Evolutionary conservation across 169 alveolate species (phyloP).

Genomic region (Plasmodium adleri): DNA sequence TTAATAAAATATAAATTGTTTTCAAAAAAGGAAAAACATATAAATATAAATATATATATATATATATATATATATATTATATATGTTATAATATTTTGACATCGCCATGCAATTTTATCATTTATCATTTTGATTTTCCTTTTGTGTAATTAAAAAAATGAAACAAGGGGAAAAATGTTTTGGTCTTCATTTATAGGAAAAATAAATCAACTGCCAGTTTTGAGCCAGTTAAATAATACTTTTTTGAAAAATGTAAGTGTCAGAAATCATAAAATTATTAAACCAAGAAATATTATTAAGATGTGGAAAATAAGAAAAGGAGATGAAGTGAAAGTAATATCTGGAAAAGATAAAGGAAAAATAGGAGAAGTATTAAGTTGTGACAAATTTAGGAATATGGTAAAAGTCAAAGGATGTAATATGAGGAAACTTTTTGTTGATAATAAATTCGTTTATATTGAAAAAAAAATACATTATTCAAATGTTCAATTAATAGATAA

Average conservation of each 20-base stretch:
- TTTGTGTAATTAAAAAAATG: too few species aligned
- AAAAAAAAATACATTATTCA: slow-evolving; percentile 91
- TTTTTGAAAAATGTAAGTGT: slow-evolving; percentile 33
- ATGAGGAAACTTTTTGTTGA: slow-evolving; percentile 83
- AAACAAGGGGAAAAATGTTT: slow-evolving; percentile 33
- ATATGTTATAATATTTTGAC: too few species aligned
- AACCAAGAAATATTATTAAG: slow-evolving; percentile 82
- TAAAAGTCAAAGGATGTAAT: slow-evolving; percentile 91
- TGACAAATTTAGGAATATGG: slow-evolving; percentile 86
- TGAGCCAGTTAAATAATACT: slow-evolving; percentile 9
- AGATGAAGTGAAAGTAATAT: slow-evolving; percentile 90
- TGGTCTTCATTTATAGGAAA: slow-evolving; percentile 26
- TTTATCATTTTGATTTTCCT: too few species aligned
- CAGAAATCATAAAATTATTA: slow-evolving; percentile 83
- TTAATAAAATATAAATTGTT: too few species aligned
- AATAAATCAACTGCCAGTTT: neutral
- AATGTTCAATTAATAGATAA: slow-evolving; percentile 90
- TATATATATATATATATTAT: too few species aligned
- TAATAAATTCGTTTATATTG: slow-evolving; percentile 83
- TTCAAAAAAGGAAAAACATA: too few species aligned
- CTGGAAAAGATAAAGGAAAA: slow-evolving; percentile 90
- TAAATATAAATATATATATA: too few species aligned
- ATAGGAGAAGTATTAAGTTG: slow-evolving; percentile 88
- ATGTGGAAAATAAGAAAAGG: slow-evolving; percentile 90
- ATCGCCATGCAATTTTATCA: too few species aligned